phyloP scores from a whole-genome alignment of 129 eudicot species.

The Oenanthe sinensis region DNA sequence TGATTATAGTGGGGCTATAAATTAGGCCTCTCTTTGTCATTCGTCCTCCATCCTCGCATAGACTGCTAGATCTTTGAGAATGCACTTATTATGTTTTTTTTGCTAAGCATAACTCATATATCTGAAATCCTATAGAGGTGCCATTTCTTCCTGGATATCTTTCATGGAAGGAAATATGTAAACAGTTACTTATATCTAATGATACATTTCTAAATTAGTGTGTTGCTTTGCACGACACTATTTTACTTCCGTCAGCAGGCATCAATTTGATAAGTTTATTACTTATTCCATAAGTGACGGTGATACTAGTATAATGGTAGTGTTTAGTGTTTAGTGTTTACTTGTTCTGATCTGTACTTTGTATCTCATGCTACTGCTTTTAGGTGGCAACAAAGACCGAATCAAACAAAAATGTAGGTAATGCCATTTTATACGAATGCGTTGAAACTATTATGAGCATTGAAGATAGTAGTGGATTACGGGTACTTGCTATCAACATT shows the following conservation, averaged over 20 bases:
- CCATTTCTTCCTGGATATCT: neutral
- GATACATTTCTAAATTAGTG: neutral
- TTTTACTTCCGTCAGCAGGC: neutral
- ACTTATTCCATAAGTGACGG: neutral
- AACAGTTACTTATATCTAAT: neutral
- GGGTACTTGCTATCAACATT: constrained; percentile 70
- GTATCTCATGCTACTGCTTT: neutral
- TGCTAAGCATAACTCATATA: neutral
- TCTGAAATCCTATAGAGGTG: neutral
- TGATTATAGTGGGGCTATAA: neutral
- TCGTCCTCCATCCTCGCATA: neutral
- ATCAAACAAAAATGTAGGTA: constrained; percentile 28
- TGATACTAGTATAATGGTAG: neutral
- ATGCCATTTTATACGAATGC: constrained; percentile 64
- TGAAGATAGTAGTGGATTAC: constrained; percentile 63
- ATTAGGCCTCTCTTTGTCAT: neutral
- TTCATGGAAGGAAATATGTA: neutral
- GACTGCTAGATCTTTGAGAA: neutral
- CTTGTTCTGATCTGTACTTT: neutral
- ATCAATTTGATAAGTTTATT: neutral
- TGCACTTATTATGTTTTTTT: neutral
- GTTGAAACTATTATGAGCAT: constrained; percentile 57
- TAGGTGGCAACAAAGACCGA: constrained; percentile 15
- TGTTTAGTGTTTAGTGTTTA: neutral
- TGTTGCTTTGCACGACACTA: neutral